Conservation (phyloP, 768 basidiomycete genomes). For the Leucocoprinus leucothites region DNA sequence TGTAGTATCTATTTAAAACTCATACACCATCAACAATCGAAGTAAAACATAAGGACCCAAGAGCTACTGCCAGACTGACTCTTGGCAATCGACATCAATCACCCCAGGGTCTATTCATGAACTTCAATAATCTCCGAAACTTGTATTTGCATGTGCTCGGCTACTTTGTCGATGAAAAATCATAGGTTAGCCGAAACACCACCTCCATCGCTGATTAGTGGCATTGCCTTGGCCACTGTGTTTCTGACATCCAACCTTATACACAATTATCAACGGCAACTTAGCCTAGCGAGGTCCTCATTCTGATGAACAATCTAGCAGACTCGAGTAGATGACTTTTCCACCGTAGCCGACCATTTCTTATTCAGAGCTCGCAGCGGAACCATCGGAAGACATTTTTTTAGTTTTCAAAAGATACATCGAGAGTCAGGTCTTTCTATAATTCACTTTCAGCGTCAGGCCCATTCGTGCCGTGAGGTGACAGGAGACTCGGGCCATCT, state of each 20-base stretch:
- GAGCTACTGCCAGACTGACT: no score
- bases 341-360: background rate
- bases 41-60: background rate
- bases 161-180: background rate
- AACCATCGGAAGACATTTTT: no score
- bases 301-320: background rate
- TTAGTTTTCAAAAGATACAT: background rate
- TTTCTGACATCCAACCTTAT: background rate
- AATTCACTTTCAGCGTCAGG: background rate
- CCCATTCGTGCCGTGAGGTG: background rate
- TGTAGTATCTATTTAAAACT: background rate
- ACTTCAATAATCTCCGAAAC: background rate
- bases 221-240: background rate
- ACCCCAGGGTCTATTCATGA: background rate
- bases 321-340: slow-evolving; percentile 3
- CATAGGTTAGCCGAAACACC: no score
- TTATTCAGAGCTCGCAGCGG: no score
- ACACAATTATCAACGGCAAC: background rate
- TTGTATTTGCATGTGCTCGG: background rate
- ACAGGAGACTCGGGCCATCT: no score
- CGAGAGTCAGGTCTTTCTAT: background rate
- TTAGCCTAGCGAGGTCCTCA: background rate
- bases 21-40: background rate
- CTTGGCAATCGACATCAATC: background rate
- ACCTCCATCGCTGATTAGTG: background rate